A percentile compares a stretch with the other conserved stretches of the same genome.
Conservation (phyloP, 202 grass and related monocot species). For the Panicum hallii region DNA sequence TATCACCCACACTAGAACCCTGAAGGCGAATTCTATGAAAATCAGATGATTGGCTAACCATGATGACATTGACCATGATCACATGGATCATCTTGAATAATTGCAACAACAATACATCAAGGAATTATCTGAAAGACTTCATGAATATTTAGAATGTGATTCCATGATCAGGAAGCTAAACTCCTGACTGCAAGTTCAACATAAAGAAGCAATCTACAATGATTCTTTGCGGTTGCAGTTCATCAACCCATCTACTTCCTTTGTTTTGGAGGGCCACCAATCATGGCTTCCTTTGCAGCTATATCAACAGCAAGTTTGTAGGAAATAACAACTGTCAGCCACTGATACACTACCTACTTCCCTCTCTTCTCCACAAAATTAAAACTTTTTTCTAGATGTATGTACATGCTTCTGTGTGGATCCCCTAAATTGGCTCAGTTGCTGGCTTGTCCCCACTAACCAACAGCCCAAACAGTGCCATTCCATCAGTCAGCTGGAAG, state of each 20-base stretch:
- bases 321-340: too few relatives aligned
- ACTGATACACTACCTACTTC: conserved; percentile 11
- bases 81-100: neutral
- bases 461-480: neutral
- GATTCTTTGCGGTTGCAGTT: neutral
- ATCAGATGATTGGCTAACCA: neutral
- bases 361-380: neutral
- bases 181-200: neutral
- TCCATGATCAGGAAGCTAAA: neutral
- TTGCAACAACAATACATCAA: neutral
- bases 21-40: neutral
- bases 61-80: neutral
- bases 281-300: conserved; percentile 3
- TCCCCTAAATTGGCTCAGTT: neutral
- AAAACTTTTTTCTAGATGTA: conserved; percentile 10
- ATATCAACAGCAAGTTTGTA: neutral
- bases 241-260: neutral
- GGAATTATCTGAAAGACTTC: neutral
- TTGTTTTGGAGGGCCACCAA: conserved; percentile 22
- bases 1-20: neutral
- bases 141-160: neutral
- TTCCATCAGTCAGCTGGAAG: neutral
- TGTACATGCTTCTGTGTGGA: neutral
- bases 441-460: neutral
- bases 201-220: neutral